Conservation (phyloP, 495 filamentous ascomycete genomes). For the Xanthoparmelia taractica region DNA sequence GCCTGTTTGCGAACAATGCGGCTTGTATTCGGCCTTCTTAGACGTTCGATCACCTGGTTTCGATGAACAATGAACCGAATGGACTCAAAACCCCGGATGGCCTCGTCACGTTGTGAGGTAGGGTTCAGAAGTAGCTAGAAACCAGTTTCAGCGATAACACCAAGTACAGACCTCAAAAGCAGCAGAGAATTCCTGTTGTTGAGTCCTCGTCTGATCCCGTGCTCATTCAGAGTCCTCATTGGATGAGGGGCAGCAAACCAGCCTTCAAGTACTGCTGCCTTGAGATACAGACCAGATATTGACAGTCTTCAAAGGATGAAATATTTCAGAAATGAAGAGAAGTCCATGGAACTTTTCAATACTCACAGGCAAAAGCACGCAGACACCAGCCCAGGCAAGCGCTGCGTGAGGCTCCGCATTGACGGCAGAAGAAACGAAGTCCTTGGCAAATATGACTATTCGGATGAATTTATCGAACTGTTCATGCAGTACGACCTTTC, state of each 20-base stretch:
- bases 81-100: background rate
- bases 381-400: conserved; percentile 18
- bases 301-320: background rate
- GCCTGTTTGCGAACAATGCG: background rate
- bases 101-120: background rate
- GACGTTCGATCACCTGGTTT: background rate
- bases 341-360: background rate
- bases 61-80: background rate
- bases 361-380: conserved; percentile 16
- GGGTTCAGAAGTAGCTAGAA: background rate
- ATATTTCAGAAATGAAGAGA: background rate
- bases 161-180: background rate
- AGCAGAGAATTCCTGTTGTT: background rate
- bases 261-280: background rate
- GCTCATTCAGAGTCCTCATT: too few species aligned
- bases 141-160: background rate
- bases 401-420: conserved; percentile 17
- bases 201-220: too few species aligned
- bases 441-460: conserved; percentile 16
- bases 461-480: conserved; percentile 13
- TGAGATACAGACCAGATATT: background rate
- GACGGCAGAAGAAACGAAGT: conserved; percentile 17
- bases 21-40: background rate
- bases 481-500: conserved; percentile 7
- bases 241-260: too few species aligned